Conservation (phyloP, 345 rosid species). For the Bruguiera gymnorhiza region DNA sequence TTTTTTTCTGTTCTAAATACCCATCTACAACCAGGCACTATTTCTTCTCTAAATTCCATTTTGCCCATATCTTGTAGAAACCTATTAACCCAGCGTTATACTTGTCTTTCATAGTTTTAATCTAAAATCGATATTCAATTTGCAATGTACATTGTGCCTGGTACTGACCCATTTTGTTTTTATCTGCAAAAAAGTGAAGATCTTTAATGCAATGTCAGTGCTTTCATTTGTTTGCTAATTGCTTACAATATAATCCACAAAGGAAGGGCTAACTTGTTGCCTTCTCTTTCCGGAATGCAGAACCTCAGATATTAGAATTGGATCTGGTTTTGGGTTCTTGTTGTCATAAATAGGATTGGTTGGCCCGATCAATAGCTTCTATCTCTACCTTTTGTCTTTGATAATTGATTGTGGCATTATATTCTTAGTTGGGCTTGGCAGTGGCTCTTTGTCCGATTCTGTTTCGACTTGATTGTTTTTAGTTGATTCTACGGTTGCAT, state of each 20-base stretch:
- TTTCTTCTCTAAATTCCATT: not conserved
- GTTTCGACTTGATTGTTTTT: constrained; percentile 4
- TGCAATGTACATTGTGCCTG: constrained; percentile 3
- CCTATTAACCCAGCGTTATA: no score
- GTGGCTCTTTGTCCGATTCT: constrained; percentile 3
- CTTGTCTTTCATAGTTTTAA: not conserved
- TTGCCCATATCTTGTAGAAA: not conserved
- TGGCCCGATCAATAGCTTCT: not conserved
- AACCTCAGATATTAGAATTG: not conserved
- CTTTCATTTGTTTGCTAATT: not conserved
- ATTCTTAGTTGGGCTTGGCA: constrained; percentile 14
- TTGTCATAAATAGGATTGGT: not conserved
- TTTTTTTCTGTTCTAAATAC: not conserved
- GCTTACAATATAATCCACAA: not conserved
- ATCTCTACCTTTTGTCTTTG: not conserved
- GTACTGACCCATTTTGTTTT: not conserved
- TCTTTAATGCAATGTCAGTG: not conserved
- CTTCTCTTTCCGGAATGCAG: not conserved
- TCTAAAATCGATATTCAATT: not conserved
- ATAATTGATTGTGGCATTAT: constrained; percentile 17
- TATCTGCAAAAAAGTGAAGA: not conserved
- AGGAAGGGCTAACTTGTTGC: not conserved
- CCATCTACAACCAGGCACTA: constrained; percentile 19
- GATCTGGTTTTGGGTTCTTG: constrained; percentile 7
- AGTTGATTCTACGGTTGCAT: not conserved